These are phyloP conservation scores for Solanum gracilifrons DNA, from an alignment of 257 asterid species.

Conservation along the genomic window DNA sequence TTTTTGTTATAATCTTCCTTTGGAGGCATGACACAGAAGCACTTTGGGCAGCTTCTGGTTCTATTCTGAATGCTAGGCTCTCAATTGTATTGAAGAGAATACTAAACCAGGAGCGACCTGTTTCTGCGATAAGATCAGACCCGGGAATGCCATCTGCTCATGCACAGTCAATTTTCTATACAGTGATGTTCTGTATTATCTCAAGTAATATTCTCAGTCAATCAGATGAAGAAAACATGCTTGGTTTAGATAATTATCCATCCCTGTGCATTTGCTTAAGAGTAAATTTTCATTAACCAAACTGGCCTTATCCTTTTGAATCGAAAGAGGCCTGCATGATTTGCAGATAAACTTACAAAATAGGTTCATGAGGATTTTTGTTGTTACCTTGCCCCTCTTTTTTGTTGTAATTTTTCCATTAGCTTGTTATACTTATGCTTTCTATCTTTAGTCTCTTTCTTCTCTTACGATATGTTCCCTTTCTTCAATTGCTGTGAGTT, in stretches of 20 bases:
- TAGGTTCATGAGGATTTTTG: background rate
- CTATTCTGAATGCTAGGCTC: constrained; percentile 43
- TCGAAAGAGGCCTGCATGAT: background rate
- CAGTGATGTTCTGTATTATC: constrained; percentile 26
- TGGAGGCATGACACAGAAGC: constrained; percentile 70
- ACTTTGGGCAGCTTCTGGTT: constrained; percentile 63
- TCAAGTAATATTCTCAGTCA: constrained; percentile 33
- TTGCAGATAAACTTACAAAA: background rate
- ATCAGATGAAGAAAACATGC: background rate
- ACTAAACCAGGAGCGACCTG: constrained; percentile 72
- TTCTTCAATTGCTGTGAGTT: background rate
- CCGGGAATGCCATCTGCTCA: constrained; percentile 98
- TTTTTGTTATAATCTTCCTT: constrained; percentile 23
- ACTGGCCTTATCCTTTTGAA: background rate
- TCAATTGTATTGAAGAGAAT: constrained; percentile 42
- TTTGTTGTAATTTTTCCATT: background rate
- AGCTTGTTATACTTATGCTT: background rate
- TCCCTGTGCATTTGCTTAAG: background rate
- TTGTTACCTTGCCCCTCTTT: background rate
- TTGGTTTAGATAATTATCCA: background rate
- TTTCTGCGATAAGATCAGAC: constrained; percentile 49
- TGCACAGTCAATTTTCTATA: constrained; percentile 59
- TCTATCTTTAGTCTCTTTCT: background rate
- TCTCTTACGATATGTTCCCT: background rate
- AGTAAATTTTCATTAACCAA: background rate